Base-by-base conservation (phyloP, 2,329 filamentous ascomycete species). In the Pyricularia sp. region DNA sequence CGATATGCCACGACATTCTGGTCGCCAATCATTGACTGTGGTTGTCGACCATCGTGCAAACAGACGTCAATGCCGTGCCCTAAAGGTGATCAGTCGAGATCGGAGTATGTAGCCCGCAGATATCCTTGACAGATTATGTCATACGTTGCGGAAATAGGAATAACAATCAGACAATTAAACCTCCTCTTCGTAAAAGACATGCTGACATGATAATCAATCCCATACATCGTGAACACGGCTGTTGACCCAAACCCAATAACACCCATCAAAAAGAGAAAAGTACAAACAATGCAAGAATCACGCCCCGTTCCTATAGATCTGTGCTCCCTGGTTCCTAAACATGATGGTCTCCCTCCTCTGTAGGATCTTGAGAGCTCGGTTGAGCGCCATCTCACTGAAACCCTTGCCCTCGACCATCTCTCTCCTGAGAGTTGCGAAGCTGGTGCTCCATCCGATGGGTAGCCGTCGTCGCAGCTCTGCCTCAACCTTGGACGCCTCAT, bases 391-490 rank as follows among this genome's bases (percentile, higher is more conserved):
- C 79, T 98, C 95, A 71, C 88, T 93, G 79, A 94, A 98, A 0
- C 93, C 93, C 78, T 94, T 93, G 17, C 91, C 90, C 75, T 97
- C 93, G 5, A 97, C 93, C 84, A 99, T 94, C 78, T 99, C 95
- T 64, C 92, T 86, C 71, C 92, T 88, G 72, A 99, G 80, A 1
- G 92, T 97, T 0, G 92, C 91, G 69, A 98, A 79, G 75, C 92
- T 97, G 1, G 94, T 97, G 76, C 92, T 95, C 92, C 94, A 99
- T 25, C 95, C 95, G 73, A 99, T 95, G 0, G 95, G 94, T 74
- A 99, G 82, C 30, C 94, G 86, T 69, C 93, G 87, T 80, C 92
- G 90, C 67, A 99, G 83, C 81, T 98, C 95, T 20, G 93, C 88
- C 80, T 98, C 95, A 5, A 98, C 87, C 74, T 92, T 93, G 72